Percentiles rank a stretch among this genome's conserved stretches.
These are phyloP conservation scores for Ogataea populi-albae DNA, from an alignment of 805 yeast species.

Conservation along the genomic window DNA sequence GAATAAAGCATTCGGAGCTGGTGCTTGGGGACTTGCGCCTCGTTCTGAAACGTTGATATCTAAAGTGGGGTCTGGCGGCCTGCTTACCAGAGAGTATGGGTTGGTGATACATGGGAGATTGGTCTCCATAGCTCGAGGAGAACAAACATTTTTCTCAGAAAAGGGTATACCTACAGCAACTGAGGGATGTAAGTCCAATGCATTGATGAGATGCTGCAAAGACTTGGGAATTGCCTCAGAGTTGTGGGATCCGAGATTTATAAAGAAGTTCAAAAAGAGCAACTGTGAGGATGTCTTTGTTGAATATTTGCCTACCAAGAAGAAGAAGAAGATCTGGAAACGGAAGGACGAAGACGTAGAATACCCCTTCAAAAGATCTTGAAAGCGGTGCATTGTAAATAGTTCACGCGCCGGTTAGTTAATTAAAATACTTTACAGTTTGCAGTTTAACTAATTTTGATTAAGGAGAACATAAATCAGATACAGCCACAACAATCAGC, in stretches of 20 bases:
- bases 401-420: too few species aligned
- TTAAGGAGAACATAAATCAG: slow-evolving; percentile 4
- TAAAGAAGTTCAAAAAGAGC: slow-evolving; percentile 59
- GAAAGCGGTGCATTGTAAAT: too few species aligned
- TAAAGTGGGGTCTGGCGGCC: slow-evolving; percentile 36
- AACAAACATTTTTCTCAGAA: slow-evolving; percentile 86
- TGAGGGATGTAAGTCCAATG: slow-evolving; percentile 96
- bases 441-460: background rate
- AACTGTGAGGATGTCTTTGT: slow-evolving; percentile 81
- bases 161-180: slow-evolving; percentile 91
- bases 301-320: slow-evolving; percentile 77
- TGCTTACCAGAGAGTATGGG: slow-evolving; percentile 86
- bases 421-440: too few species aligned
- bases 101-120: slow-evolving; percentile 82
- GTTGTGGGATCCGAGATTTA: slow-evolving; percentile 94
- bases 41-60: slow-evolving; percentile 81
- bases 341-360: slow-evolving; percentile 79
- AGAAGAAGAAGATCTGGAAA: slow-evolving; percentile 90
- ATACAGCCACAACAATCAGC: too few species aligned
- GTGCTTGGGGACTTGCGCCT: slow-evolving; percentile 98
- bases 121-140: slow-evolving; percentile 92
- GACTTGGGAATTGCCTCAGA: slow-evolving; percentile 96
- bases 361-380: slow-evolving; percentile 75
- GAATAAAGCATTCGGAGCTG: slow-evolving; percentile 94
- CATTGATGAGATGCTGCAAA: slow-evolving; percentile 96